Evolutionary conservation across 2,329 filamentous ascomycete species (phyloP).

Genomic region (Alternaria hordeiaustralica): DNA sequence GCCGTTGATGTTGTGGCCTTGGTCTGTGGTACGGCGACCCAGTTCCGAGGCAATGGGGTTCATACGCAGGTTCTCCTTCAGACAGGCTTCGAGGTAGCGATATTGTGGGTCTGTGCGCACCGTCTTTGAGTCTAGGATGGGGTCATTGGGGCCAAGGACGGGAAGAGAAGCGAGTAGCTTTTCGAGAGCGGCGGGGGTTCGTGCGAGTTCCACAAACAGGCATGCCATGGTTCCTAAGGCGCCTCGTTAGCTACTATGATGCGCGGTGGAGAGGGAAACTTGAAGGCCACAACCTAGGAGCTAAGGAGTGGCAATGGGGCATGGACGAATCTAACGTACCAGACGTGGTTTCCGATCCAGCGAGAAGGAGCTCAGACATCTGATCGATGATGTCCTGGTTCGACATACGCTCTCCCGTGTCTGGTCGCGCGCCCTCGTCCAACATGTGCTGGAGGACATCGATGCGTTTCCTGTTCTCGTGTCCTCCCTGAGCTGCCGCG

Average conservation of each 20-base stretch:
- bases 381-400: slow-evolving; percentile 2
- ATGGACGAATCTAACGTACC: not conserved
- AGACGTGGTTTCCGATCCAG: not conserved
- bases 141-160: not conserved
- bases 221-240: not conserved
- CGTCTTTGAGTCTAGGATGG: not conserved
- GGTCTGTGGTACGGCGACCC: not conserved
- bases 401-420: slow-evolving; percentile 2
- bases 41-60: not conserved
- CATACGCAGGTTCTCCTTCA: not conserved
- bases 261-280: not conserved
- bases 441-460: slow-evolving; percentile 4
- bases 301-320: not conserved
- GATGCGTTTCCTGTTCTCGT: not conserved
- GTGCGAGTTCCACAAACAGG: slow-evolving; percentile 1
- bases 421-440: slow-evolving; percentile 1
- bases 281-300: not conserved
- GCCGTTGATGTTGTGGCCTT: not conserved
- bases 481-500: not conserved
- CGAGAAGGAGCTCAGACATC: slow-evolving; percentile 1
- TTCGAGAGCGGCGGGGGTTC: not conserved
- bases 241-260: not conserved
- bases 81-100: not conserved
- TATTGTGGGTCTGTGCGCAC: not conserved
- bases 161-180: slow-evolving; percentile 2